Evolutionary conservation across 208 protist species (phyloP).

Genomic region (Vickermania ingenoplastis): DNA sequence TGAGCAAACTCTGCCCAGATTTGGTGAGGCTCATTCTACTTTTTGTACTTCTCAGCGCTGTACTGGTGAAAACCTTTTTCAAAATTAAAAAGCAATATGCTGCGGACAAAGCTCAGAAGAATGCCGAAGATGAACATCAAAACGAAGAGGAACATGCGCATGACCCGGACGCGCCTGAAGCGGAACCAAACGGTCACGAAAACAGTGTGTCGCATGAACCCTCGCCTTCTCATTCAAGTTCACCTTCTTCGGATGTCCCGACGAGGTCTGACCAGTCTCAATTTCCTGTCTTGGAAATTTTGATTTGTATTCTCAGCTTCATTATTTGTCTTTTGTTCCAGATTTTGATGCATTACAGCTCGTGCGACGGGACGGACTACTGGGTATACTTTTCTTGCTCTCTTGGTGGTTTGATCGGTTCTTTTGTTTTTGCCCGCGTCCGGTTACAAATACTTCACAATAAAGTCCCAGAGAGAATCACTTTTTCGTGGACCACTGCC

Average conservation of each 20-base stretch:
- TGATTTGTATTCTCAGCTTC: slow-evolving; percentile 40
- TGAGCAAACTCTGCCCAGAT: slow-evolving; percentile 73
- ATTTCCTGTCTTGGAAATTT: slow-evolving; percentile 46
- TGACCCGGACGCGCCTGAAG: slow-evolving; percentile 4
- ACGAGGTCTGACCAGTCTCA: slow-evolving; percentile 13
- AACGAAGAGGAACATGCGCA: neutral
- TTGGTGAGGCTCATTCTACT: slow-evolving; percentile 65
- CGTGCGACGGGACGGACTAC: slow-evolving; percentile 43
- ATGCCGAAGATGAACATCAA: slow-evolving; percentile 11
- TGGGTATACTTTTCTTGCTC: slow-evolving; percentile 34
- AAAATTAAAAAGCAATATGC: slow-evolving; percentile 57
- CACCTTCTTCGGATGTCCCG: slow-evolving; percentile 7
- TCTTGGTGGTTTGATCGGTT: slow-evolving; percentile 14
- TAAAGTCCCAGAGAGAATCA: slow-evolving; percentile 15
- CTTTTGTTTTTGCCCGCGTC: slow-evolving; percentile 31
- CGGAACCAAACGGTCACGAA: neutral
- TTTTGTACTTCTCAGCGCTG: slow-evolving; percentile 44
- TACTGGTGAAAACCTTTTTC: slow-evolving; percentile 48
- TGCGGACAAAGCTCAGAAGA: slow-evolving; percentile 12
- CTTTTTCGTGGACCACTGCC: slow-evolving; percentile 46
- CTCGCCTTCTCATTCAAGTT: neutral
- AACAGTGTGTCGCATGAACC: neutral
- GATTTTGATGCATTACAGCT: slow-evolving; percentile 25
- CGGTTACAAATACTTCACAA: slow-evolving; percentile 21
- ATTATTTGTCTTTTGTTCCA: slow-evolving; percentile 58